Evolutionary conservation across 768 basidiomycete genomes (phyloP).

Genomic region (Lentinula aciculospora): DNA sequence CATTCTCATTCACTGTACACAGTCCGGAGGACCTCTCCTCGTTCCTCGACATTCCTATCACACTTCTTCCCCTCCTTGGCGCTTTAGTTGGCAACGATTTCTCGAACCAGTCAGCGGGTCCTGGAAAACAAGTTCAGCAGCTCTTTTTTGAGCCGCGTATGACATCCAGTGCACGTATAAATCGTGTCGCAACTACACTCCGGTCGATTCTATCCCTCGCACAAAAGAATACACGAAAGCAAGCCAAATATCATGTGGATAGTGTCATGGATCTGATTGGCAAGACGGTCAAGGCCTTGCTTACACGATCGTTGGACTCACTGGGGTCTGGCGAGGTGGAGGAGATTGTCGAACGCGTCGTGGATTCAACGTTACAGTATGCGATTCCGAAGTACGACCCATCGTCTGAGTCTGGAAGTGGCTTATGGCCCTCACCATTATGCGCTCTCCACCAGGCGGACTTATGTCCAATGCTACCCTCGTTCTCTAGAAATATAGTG

Average conservation of each 20-base stretch:
- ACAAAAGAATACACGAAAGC: conserved; percentile 27
- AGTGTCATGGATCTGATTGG: conserved; percentile 79
- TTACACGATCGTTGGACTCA: conserved; percentile 40
- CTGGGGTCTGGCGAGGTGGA: conserved; percentile 63
- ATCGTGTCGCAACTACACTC: conserved; percentile 55
- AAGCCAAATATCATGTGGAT: conserved; percentile 47
- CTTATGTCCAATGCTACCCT: conserved; percentile 27
- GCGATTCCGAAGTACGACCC: conserved; percentile 59
- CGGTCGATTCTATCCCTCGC: conserved; percentile 45
- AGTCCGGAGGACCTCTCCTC: conserved; percentile 55
- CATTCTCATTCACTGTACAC: conserved; percentile 54
- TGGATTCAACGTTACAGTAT: conserved; percentile 72
- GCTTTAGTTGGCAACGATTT: conserved; percentile 83
- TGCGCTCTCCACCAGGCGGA: conserved; percentile 61
- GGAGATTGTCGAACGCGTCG: conserved; percentile 59
- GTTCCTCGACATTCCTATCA: conserved; percentile 61
- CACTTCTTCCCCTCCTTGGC: conserved; percentile 71
- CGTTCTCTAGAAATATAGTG: background rate
- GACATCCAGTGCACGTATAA: conserved; percentile 57
- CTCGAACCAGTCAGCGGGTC: conserved; percentile 32
- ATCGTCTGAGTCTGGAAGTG: conserved; percentile 26
- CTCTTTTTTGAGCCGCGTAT: conserved; percentile 65
- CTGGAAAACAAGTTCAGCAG: conserved; percentile 36
- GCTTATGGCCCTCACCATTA: conserved; percentile 49
- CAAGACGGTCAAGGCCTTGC: conserved; percentile 53